Evolutionary conservation across 192 early-diverging fungal genomes (phyloP).

Genomic region (Radiomyces spectabilis): DNA sequence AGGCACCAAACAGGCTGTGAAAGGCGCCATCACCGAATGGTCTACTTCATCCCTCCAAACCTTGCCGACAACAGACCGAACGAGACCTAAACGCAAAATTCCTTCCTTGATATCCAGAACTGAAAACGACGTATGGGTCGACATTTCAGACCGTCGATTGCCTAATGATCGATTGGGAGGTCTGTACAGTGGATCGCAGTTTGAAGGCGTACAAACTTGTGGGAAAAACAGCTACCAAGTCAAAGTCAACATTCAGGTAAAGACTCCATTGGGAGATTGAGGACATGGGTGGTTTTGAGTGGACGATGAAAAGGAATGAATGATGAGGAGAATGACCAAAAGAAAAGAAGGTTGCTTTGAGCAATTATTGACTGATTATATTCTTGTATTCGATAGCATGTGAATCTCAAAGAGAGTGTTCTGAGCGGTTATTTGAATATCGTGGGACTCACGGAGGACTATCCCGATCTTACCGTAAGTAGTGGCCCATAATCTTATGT

Average conservation of each 20-base stretch:
- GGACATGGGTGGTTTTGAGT: too few relatives aligned
- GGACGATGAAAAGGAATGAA: neutral
- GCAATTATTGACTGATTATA: too few relatives aligned
- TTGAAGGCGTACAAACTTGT: constrained; percentile 57
- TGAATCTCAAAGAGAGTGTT: constrained; percentile 61
- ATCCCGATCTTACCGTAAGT: constrained; percentile 58
- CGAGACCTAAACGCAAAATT: too few relatives aligned
- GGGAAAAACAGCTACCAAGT: constrained; percentile 59
- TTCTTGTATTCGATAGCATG: constrained; percentile 35
- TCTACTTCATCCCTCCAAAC: too few relatives aligned
- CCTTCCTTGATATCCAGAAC: constrained; percentile 1
- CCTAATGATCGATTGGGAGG: constrained; percentile 7
- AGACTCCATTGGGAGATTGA: neutral
- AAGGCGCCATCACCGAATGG: too few relatives aligned
- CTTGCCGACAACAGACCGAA: too few relatives aligned
- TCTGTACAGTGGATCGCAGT: constrained; percentile 55
- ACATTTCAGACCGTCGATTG: constrained; percentile 11
- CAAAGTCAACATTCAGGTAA: constrained; percentile 63
- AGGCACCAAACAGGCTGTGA: too few relatives aligned
- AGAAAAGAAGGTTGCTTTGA: too few relatives aligned
- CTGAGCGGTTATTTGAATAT: constrained; percentile 77
- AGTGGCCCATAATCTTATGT: too few relatives aligned
- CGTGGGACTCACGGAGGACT: constrained; percentile 67
- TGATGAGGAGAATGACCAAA: too few relatives aligned
- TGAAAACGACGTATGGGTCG: constrained; percentile 13